Evolutionary conservation across 1,284 basidiomycete species (phyloP), one percentile per base, ranked within the genome.

Genomic region (Papiliotrema nemorosa): DNA sequence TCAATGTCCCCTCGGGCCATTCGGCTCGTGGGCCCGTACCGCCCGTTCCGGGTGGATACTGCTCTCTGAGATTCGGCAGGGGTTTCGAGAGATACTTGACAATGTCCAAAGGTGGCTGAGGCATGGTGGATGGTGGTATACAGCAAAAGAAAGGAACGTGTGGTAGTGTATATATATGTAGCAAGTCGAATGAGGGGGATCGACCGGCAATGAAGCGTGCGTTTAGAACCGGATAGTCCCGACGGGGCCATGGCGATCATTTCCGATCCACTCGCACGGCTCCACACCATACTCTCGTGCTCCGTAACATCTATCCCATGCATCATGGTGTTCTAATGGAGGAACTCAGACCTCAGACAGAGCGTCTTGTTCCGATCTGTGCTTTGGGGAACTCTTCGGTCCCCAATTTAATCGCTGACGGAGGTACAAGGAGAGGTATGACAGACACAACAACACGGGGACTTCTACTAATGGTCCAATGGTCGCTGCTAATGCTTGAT

Each of bases 401-500:
- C 29, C 29, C 83, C 84, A 85, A 0, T 62, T 51, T 40, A 86
- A 66, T 57, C 69, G 78, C 24, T 65, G 59, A 31, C 78, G 72
- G 39, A 85, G 64, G 53, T 77, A 82, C 21, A 87, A 75, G 0
- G 87, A 81, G 0, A 86, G 78, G 80, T 84, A 90, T 1, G 85
- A 87, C 50, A 91, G 71, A 0, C 78, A 74, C 3, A 90, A 77
- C 33, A 90, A 73, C 0, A 90, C 87, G 0, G 88, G 89, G 1
- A 81, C 86, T 68, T 89, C 86, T 2, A 88, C 83, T 10, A 88
- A 77, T 0, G 86, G 87, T 0, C 87, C 87, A 26, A 72, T 73
- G 4, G 87, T 88, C 5, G 87, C 85, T 0, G 87, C 87, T 0
- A 90, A 77, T 0, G 85, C 86, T 67, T 89, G 84, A 50, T 85